These are phyloP conservation scores for Fraxinus anomala DNA, from an alignment of 257 asterid genomes.

Conservation along the genomic window DNA sequence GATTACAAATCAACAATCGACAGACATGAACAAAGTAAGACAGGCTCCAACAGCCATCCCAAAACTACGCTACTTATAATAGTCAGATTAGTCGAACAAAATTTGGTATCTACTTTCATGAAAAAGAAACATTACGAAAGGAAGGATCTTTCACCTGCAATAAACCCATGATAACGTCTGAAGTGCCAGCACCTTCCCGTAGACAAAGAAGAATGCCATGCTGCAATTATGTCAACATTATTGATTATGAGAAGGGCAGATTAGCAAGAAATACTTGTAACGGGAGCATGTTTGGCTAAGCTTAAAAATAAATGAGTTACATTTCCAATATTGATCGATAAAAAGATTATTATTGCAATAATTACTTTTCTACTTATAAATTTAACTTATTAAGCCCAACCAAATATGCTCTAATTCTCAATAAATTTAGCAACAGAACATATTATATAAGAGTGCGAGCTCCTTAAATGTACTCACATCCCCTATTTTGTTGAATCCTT, in stretches of 20 bases:
- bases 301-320: neutral
- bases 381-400: neutral
- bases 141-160: conserved; percentile 56
- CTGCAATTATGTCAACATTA: conserved; percentile 37
- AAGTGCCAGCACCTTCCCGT: conserved; percentile 74
- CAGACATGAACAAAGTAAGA: neutral
- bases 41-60: neutral
- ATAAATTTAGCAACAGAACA: neutral
- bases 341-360: neutral
- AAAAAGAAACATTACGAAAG: neutral
- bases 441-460: neutral
- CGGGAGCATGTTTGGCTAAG: neutral
- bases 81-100: neutral
- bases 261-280: conserved; percentile 2
- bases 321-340: neutral
- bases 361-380: neutral
- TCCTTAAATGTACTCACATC: conserved; percentile 42
- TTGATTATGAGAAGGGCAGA: conserved; percentile 19
- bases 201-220: conserved; percentile 61
- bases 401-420: neutral
- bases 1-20: neutral
- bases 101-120: neutral
- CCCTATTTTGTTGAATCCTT: conserved; percentile 33
- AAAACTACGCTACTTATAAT: neutral
- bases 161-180: conserved; percentile 61